A percentile compares a stretch with the other conserved stretches of the same genome.
Evolutionary conservation across 2,329 filamentous ascomycete genomes (phyloP).

Genomic region (Colletotrichum liaoningense): DNA sequence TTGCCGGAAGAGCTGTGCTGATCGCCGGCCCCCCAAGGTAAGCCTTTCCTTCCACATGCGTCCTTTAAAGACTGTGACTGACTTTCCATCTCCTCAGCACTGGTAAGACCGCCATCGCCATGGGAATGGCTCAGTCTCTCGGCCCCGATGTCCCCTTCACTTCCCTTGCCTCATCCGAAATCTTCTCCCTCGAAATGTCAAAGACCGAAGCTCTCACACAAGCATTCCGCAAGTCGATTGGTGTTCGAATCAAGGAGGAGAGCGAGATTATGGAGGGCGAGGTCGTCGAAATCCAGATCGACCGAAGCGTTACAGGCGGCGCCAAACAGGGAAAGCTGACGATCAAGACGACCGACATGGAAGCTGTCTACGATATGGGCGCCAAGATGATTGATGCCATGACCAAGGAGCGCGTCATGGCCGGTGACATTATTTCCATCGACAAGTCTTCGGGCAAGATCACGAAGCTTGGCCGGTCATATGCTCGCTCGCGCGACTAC

Average conservation of each 20-base stretch:
- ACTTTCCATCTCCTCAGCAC: slow-evolving; percentile 68
- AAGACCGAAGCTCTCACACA: slow-evolving; percentile 98
- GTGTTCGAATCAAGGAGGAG: slow-evolving; percentile 98
- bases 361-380: slow-evolving; percentile 99
- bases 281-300: slow-evolving; percentile 98
- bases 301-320: slow-evolving; percentile 93
- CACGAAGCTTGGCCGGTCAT: slow-evolving; percentile 94
- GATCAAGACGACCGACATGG: slow-evolving; percentile 99
- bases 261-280: slow-evolving; percentile 99
- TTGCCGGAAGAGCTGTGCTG: slow-evolving; percentile 92
- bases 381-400: slow-evolving; percentile 99
- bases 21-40: slow-evolving; percentile 93
- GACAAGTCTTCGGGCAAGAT: slow-evolving; percentile 99
- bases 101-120: slow-evolving; percentile 97
- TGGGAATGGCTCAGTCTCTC: slow-evolving; percentile 98
- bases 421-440: slow-evolving; percentile 97
- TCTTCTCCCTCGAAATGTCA: slow-evolving; percentile 99
- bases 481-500: slow-evolving; percentile 95
- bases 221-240: slow-evolving; percentile 98
- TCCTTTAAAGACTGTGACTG: slow-evolving; percentile 16
- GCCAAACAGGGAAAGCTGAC: slow-evolving; percentile 99
- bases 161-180: slow-evolving; percentile 93
- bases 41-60: neutral
- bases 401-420: slow-evolving; percentile 99
- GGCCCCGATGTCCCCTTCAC: slow-evolving; percentile 97